Percentiles rank a stretch among this genome's conserved stretches.
Conservation (phyloP, 306 rosid genomes). For the Alnus rubra region DNA sequence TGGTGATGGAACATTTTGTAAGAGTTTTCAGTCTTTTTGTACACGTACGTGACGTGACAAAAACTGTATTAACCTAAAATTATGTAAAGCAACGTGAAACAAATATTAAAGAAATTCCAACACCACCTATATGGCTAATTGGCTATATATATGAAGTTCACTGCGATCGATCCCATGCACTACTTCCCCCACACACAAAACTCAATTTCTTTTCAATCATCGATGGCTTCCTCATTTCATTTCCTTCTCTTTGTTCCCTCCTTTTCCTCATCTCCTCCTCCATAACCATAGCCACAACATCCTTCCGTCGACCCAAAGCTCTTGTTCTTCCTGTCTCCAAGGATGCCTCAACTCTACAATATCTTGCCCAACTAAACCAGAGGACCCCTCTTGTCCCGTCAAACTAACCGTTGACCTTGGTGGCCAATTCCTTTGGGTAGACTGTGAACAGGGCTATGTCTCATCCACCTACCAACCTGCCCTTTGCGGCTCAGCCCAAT, state of each 20-base stretch:
- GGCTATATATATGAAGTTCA: background rate
- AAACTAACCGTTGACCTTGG: slow-evolving; percentile 66
- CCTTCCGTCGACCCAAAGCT: slow-evolving; percentile 56
- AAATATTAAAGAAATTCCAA: background rate
- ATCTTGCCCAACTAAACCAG: slow-evolving; percentile 47
- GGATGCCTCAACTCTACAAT: slow-evolving; percentile 47
- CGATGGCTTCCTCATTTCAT: slow-evolving; percentile 34
- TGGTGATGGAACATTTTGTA: no score
- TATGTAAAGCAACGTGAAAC: background rate
- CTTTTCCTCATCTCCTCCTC: slow-evolving; percentile 21
- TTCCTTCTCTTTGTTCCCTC: slow-evolving; percentile 14
- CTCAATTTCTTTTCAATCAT: no score
- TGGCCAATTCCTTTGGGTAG: slow-evolving; percentile 57
- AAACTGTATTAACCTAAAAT: no score
- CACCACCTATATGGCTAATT: no score
- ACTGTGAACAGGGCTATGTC: slow-evolving; percentile 39
- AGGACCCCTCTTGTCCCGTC: slow-evolving; percentile 59
- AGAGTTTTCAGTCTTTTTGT: no score
- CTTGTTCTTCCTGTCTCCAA: slow-evolving; percentile 54
- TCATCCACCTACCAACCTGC: slow-evolving; percentile 53
- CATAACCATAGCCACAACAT: slow-evolving; percentile 38
- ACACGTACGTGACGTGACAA: no score
- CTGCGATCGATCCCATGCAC: no score
- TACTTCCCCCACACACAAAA: background rate
- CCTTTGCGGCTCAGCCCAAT: slow-evolving; percentile 51